Conservation (phyloP, 75 land plant genomes). For the Ceratopteris richardii region DNA sequence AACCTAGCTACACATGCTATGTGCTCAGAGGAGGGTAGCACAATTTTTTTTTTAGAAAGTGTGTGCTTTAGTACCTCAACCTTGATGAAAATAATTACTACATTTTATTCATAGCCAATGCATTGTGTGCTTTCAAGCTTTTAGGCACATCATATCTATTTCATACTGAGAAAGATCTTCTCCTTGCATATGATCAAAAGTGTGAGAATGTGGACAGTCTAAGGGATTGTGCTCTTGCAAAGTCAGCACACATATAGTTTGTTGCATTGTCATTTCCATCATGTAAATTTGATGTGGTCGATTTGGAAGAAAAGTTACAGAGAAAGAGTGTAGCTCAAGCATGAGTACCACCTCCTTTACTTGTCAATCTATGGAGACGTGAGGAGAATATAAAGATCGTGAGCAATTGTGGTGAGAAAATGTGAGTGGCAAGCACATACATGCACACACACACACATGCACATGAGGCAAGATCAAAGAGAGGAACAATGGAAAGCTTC, state of each 20-base stretch:
- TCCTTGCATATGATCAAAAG: slow-evolving; percentile 20
- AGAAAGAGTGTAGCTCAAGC: too few species aligned
- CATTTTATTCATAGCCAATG: slow-evolving; percentile 25
- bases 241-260: slow-evolving; percentile 6
- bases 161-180: slow-evolving; percentile 11
- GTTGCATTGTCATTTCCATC: slow-evolving; percentile 11
- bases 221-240: slow-evolving; percentile 14
- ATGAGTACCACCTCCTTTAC: too few species aligned
- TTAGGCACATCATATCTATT: slow-evolving; percentile 24
- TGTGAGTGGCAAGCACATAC: too few species aligned
- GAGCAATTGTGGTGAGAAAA: too few species aligned
- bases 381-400: too few species aligned
- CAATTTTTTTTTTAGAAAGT: slow-evolving; percentile 7
- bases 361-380: too few species aligned
- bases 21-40: slow-evolving; percentile 10
- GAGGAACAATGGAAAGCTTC: too few species aligned
- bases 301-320: slow-evolving; percentile 16
- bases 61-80: slow-evolving; percentile 19
- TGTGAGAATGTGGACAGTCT: slow-evolving; percentile 15
- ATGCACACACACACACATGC: too few species aligned
- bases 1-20: slow-evolving; percentile 24
- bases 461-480: too few species aligned
- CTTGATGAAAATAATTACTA: slow-evolving; percentile 23
- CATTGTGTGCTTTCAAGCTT: slow-evolving; percentile 22
- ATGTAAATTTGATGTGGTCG: slow-evolving; percentile 11